Conservation (phyloP, 208 protist genomes). For the Porcisia hertigi region DNA sequence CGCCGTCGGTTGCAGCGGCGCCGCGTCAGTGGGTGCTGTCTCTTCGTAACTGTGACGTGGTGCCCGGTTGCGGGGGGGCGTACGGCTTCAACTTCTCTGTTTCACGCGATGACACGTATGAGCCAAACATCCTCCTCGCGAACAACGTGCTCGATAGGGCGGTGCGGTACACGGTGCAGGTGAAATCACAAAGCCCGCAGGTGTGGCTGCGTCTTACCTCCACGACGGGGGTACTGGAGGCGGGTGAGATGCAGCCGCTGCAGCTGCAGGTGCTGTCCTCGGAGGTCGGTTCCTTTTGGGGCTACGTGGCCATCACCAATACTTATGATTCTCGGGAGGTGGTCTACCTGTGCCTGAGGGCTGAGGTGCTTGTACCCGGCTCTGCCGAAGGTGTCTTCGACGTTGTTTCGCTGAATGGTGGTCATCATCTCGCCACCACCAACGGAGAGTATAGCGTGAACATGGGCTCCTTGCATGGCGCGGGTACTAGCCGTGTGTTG, state of each 20-base stretch:
- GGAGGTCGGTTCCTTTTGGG: conserved; percentile 81
- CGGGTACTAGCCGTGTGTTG: conserved; percentile 47
- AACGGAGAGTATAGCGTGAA: conserved; percentile 45
- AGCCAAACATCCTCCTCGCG: conserved; percentile 63
- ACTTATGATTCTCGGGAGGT: conserved; percentile 53
- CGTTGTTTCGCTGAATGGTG: conserved; percentile 61
- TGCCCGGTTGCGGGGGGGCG: conserved; percentile 49
- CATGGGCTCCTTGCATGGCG: conserved; percentile 81
- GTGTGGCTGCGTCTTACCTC: conserved; percentile 73
- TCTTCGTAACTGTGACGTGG: conserved; percentile 61
- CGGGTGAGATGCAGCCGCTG: conserved; percentile 71
- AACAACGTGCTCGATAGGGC: conserved; percentile 54
- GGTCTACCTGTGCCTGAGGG: conserved; percentile 75
- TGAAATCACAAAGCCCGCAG: conserved; percentile 81
- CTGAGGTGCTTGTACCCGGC: conserved; percentile 71
- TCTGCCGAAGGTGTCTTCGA: conserved; percentile 81
- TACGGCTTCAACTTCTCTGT: conserved; percentile 72
- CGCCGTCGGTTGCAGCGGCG: conserved; percentile 4
- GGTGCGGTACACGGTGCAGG: conserved; percentile 68
- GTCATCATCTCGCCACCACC: conserved; percentile 38
- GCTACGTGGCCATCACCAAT: conserved; percentile 79
- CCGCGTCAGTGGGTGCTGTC: conserved; percentile 45
- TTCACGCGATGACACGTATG: conserved; percentile 61
- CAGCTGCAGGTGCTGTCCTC: conserved; percentile 70
- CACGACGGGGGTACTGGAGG: conserved; percentile 46